Base-by-base conservation (phyloP, 2,329 filamentous ascomycete species). In the Bimuria novae-zelandiae region DNA sequence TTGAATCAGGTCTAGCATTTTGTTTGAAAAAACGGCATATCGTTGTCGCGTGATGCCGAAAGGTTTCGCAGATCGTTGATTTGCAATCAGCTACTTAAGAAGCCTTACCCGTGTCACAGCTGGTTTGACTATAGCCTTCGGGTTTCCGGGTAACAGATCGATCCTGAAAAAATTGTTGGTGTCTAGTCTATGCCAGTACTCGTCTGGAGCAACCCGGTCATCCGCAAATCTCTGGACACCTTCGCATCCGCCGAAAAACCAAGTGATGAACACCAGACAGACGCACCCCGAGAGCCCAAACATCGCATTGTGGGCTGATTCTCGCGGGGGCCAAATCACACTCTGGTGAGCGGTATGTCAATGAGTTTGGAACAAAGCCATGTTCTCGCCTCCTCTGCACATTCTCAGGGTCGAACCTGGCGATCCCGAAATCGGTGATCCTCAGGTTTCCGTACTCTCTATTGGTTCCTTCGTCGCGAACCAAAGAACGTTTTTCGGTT, bases 291-390 rank as follows among this genome's bases (percentile, higher is more conserved):
- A 72, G 52, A 4, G 64, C 60, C 68, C 69, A 73, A 6, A 72
- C 51, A 36, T 78, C 75, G 19, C 72, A 75, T 0, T 52, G 53
- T 6, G 72, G 64, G 36, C 65, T 72, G 3, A 75, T 61, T 16
- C 40, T 0, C 8, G 56, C 52, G 4, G 42, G 25, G 0, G 47
- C 11, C 0, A 75, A 17, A 1, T 68, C 65, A 22, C 66, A 67
- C 23, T 79, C 77, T 2, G 77, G 75, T 0, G 76, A 70, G 7
- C 67, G 66, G 29, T 77, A 79, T 0, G 75, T 75, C 3, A 12
- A 21, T 3, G 37, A 40, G 37, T 23, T 40, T 19, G 37, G 19
- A 3, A 23, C 62, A 64, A 0, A 61, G 51, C 51, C 25, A 45
- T 52, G 0, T 43, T 41, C 22, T 47, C 42, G n/a, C 30, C 4